Evolutionary conservation across 306 rosid species (phyloP).

Genomic region (Prosopis cineraria): DNA sequence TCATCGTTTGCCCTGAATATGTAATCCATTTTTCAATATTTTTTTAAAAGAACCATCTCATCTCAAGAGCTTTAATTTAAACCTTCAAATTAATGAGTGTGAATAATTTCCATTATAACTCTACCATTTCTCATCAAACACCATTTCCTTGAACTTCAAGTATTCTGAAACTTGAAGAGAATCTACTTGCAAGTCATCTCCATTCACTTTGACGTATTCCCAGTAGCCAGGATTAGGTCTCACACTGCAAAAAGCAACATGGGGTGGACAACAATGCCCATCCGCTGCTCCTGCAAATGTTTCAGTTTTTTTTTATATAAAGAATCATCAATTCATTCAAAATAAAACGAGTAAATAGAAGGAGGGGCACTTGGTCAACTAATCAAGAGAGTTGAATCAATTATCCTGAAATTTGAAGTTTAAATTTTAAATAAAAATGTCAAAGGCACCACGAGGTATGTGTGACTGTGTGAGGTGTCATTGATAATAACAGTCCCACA

Average conservation of each 20-base stretch:
- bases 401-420: too few relatives aligned
- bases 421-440: too few relatives aligned
- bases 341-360: too few relatives aligned
- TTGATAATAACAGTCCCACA: too few relatives aligned
- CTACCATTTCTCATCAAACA: constrained; percentile 63
- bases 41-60: neutral
- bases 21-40: neutral
- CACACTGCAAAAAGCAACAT: constrained; percentile 81
- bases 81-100: neutral
- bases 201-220: constrained; percentile 79
- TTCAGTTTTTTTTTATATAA: too few relatives aligned
- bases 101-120: neutral
- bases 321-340: too few relatives aligned
- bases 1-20: constrained; percentile 85
- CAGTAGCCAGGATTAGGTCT: constrained; percentile 90
- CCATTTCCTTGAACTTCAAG: constrained; percentile 71
- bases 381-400: too few relatives aligned
- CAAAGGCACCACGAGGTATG: too few relatives aligned
- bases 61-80: neutral
- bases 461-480: too few relatives aligned
- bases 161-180: constrained; percentile 63
- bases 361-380: too few relatives aligned
- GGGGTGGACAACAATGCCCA: constrained; percentile 81
- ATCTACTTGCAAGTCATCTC: constrained; percentile 73
- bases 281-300: constrained; percentile 75